Conservation (phyloP, 2,329 filamentous ascomycete species). For the Monilinia aucupariae region DNA sequence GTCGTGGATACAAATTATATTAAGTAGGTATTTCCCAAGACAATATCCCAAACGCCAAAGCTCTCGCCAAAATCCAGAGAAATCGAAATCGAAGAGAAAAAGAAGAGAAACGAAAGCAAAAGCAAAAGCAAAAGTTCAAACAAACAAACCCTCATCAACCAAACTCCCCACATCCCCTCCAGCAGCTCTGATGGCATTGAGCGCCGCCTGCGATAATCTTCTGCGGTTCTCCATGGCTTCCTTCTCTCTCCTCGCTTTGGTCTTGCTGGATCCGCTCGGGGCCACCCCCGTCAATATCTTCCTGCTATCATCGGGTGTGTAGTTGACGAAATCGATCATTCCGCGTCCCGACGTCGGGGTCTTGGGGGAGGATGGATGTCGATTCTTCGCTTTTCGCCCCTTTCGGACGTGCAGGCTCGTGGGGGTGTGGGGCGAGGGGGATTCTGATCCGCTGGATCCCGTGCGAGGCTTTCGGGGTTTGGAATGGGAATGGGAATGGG, state of each 20-base stretch:
- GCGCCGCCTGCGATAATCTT: constrained; percentile 61
- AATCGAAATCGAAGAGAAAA: background rate
- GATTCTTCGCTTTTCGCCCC: constrained; percentile 22
- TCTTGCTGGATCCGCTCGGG: constrained; percentile 86
- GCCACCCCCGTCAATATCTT: constrained; percentile 86
- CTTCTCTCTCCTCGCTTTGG: constrained; percentile 84
- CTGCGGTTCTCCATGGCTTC: constrained; percentile 75
- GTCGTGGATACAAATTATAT: constrained; percentile 12
- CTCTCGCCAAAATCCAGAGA: too few species aligned
- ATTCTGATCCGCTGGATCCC: constrained; percentile 21
- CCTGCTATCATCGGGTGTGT: constrained; percentile 71
- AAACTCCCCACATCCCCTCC: constrained; percentile 60
- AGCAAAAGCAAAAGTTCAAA: constrained; percentile 30
- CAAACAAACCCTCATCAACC: constrained; percentile 46
- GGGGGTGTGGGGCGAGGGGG: constrained; percentile 17
- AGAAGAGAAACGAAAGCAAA: background rate
- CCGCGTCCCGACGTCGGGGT: constrained; percentile 33
- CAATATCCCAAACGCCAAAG: background rate
- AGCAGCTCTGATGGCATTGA: constrained; percentile 63
- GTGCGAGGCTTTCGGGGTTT: constrained; percentile 14
- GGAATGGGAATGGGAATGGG: background rate
- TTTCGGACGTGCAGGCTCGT: constrained; percentile 28
- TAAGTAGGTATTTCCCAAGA: constrained; percentile 4
- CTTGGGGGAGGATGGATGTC: constrained; percentile 37
- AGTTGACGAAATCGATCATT: constrained; percentile 74